Evolutionary conservation across 108 stramenopile species (phyloP).

Genomic region (Skeletonema grethae): DNA sequence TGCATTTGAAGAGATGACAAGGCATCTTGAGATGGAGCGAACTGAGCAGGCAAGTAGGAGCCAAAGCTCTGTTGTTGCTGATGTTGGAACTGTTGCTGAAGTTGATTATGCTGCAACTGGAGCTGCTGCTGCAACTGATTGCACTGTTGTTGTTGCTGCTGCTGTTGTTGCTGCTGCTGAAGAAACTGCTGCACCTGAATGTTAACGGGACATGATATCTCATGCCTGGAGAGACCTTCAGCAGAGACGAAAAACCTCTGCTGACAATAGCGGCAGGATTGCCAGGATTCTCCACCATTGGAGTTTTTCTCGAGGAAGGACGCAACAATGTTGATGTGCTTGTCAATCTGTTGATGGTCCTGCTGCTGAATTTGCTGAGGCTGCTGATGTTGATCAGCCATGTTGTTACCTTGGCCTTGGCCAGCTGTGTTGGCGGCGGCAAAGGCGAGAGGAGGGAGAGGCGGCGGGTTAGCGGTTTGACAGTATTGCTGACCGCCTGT

Average conservation of each 20-base stretch:
- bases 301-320: conserved; percentile 12
- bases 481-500: neutral
- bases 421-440: neutral
- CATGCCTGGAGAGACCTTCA: conserved; percentile 11
- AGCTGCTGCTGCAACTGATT: conserved; percentile 31
- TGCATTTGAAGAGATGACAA: conserved; percentile 15
- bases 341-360: conserved; percentile 3
- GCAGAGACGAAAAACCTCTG: conserved; percentile 12
- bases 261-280: conserved; percentile 22
- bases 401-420: neutral
- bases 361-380: neutral
- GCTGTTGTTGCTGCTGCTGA: conserved; percentile 30
- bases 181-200: conserved; percentile 26
- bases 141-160: conserved; percentile 21
- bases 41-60: neutral
- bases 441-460: neutral
- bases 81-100: conserved; percentile 17
- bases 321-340: neutral
- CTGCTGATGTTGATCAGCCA: neutral
- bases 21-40: conserved; percentile 10
- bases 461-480: neutral
- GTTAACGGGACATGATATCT: conserved; percentile 14
- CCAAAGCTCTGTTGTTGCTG: conserved; percentile 8
- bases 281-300: neutral
- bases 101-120: conserved; percentile 33